Conservation (phyloP, 2,329 filamentous ascomycete genomes). For the Furcasterigmium sp. region DNA sequence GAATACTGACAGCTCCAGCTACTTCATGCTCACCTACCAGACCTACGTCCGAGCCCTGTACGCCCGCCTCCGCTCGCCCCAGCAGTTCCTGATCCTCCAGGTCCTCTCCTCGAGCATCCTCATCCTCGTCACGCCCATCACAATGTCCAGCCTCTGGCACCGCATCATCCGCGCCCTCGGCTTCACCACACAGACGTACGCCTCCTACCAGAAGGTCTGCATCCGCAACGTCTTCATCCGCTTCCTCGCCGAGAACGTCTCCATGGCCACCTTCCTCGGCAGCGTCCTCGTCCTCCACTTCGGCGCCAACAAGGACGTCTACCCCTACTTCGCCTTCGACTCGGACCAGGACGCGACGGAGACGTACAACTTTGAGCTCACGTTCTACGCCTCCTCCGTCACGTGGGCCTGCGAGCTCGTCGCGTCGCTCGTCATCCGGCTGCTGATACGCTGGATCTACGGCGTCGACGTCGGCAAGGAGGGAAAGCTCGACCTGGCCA, state of each 20-base stretch:
- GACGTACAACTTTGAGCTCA: conserved; percentile 57
- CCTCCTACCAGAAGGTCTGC: conserved; percentile 60
- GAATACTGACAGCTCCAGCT: conserved; percentile 28
- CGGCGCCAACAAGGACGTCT: conserved; percentile 61
- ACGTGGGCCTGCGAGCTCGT: conserved; percentile 64
- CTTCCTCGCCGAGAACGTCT: conserved; percentile 61
- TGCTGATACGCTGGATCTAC: conserved; percentile 53
- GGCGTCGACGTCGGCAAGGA: conserved; percentile 59
- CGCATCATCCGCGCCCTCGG: conserved; percentile 46
- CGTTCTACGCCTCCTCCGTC: conserved; percentile 56
- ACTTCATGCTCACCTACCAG: conserved; percentile 66
- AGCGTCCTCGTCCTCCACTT: conserved; percentile 62
- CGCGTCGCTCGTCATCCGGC: conserved; percentile 54
- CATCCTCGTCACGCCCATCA: conserved; percentile 58
- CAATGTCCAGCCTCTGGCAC: conserved; percentile 57
- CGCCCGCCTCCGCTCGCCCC: conserved; percentile 59
- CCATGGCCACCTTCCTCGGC: conserved; percentile 63
- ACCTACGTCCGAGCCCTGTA: conserved; percentile 66
- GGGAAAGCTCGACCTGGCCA: conserved; percentile 57
- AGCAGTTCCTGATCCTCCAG: conserved; percentile 62
- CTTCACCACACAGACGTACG: conserved; percentile 55
- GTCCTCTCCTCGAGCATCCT: conserved; percentile 57
- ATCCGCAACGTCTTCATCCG: conserved; percentile 63
- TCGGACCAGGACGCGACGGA: conserved; percentile 28
- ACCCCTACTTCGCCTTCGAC: conserved; percentile 66